A percentile compares a stretch with the other conserved stretches of the same genome.
Evolutionary conservation across 2,329 filamentous ascomycete genomes (phyloP).

Genomic region (Hymenoscyphus albidus): DNA sequence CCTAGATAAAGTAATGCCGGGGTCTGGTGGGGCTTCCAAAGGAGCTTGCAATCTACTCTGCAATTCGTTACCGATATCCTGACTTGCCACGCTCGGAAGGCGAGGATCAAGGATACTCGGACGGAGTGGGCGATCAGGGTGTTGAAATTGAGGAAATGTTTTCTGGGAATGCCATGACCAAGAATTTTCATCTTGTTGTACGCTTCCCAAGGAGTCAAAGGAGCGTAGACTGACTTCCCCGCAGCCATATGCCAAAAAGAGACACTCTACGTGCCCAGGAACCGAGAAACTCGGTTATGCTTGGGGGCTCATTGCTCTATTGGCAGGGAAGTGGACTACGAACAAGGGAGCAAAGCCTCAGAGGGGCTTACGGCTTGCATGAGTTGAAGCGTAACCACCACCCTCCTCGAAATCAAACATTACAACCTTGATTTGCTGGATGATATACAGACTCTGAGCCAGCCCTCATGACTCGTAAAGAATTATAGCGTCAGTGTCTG

Average conservation of each 20-base stretch:
- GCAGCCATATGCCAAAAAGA: background rate
- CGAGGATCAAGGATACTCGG: background rate
- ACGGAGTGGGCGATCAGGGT: background rate
- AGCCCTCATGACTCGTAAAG: background rate
- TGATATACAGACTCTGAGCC: background rate
- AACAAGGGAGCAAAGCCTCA: background rate
- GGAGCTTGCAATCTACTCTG: background rate
- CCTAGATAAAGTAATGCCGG: conserved; percentile 1
- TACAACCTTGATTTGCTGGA: background rate
- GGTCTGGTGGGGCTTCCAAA: conserved; percentile 1
- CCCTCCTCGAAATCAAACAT: background rate
- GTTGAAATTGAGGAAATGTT: background rate
- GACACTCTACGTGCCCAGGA: background rate
- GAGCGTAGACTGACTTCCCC: background rate
- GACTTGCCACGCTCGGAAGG: background rate
- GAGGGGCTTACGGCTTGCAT: background rate
- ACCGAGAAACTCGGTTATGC: background rate
- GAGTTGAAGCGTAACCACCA: background rate
- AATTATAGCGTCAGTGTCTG: background rate
- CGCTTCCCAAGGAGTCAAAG: background rate
- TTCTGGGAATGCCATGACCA: background rate
- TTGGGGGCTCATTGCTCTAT: background rate
- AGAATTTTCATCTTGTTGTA: background rate
- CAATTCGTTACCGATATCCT: background rate
- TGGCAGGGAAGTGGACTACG: background rate